Evolutionary conservation across 257 asterid genomes (phyloP), one percentile per base, ranked within the genome.

Genomic region (Fraxinus pennsylvanica): DNA sequence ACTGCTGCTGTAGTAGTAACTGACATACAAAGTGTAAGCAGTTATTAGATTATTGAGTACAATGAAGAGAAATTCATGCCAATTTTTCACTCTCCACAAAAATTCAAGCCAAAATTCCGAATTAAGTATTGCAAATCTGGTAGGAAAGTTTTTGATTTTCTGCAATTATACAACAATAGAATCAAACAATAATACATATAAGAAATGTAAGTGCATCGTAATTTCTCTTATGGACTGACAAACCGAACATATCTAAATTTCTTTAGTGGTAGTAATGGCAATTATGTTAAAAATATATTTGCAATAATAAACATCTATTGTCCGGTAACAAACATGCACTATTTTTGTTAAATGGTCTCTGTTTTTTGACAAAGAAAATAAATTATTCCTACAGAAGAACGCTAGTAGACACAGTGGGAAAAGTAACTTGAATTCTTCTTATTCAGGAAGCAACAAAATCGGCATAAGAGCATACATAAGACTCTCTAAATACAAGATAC

Each of bases 1-100:
- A 79, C 88, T 94, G 94, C 92, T 86, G 78, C 93, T 96, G 83
- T 96, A 96, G 85, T 96, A 96, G 86, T 93, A 96, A 71, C 98
- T 95, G 94, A 71, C 67, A 74, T 66, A 67, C 30, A 1, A 54
- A 74, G 78, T 17, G 71, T 75, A 19, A 59, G 10, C 5, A 21
- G 68, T 68, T 10, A 25, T 63, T 27, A 63, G 69, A 25, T 61
- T 61, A 74, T n/a, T 67, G 68, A 67, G 78, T 74, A 67, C 29
- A 61, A 9, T 74, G 68, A 35, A 59, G 15, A 21, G 57, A 72
- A 15, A 5, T 54, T 1, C 69, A 25, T 27, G 35, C 30, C 33
- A 9, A 27, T 63, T 27, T 57, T 35, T 38, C 43, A 30, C 39
- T 7, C 10, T 12, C 17, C 43, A 54, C 12, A 57, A 70, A 67